Percentiles rank a stretch among this genome's conserved stretches.
Conservation (phyloP, 768 basidiomycete species). For the Hygrophorus pudorinus region DNA sequence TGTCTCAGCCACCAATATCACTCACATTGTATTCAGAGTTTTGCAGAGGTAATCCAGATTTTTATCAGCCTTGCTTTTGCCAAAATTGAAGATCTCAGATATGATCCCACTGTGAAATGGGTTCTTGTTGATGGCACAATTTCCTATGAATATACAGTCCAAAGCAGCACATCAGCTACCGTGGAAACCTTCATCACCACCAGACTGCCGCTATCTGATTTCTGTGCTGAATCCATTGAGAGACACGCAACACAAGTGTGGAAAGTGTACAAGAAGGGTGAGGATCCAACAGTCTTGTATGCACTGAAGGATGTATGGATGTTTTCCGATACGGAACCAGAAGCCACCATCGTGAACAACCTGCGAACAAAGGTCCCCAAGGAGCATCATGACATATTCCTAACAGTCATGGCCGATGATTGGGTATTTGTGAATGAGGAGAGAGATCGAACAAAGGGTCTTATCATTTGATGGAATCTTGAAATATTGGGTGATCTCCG, state of each 20-base stretch:
- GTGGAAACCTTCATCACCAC: too few species aligned
- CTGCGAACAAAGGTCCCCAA: not conserved
- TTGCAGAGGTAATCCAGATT: conserved; percentile 1
- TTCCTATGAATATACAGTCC: conserved; percentile 6
- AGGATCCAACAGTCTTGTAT: not conserved
- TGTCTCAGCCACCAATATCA: not conserved
- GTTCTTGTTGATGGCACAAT: not conserved
- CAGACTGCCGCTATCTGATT: not conserved
- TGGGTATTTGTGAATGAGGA: not conserved
- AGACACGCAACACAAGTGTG: conserved; percentile 8
- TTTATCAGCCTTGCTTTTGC: conserved; percentile 7
- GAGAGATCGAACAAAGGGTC: not conserved
- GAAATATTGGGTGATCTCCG: too few species aligned
- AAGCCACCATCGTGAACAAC: not conserved
- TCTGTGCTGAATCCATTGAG: not conserved
- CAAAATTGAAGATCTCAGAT: conserved; percentile 6
- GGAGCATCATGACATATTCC: not conserved
- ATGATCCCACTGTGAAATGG: conserved; percentile 7
- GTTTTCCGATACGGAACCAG: not conserved
- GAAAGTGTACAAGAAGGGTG: not conserved
- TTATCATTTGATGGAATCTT: not conserved
- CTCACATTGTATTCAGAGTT: not conserved
- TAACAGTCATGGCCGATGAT: not conserved
- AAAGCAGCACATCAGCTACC: conserved; percentile 1
- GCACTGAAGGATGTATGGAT: too few species aligned